Base-by-base conservation (phyloP, 2,329 filamentous ascomycete genomes). In the Pezicula neosporulosa region DNA sequence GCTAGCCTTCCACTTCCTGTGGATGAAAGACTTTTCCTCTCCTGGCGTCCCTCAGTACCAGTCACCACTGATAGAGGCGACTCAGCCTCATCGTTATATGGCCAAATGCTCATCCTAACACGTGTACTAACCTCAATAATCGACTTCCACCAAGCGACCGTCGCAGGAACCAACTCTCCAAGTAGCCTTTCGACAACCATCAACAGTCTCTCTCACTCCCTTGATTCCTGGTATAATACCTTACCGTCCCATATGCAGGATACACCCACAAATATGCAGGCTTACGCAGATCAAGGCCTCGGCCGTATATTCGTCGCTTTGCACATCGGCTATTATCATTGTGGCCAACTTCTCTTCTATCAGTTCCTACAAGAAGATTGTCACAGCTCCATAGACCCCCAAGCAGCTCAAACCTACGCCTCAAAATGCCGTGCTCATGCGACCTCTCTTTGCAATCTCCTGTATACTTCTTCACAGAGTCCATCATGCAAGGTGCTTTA, bases 251-350 rank as follows among this genome's bases (percentile, higher is more conserved):
- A 63, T 37, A 66, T 75, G 44, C 64, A 61, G 24, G 68, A 75
- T 48, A 73, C 66, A 0, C 63, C 62, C 1, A 64, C 63, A 21
- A 77, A 76, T 49, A 60, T 77, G 3, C 56, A 63, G 3, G 56
- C 57, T 6, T 72, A 70, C 47, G 60, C 68, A n/a, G 55, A 60
- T 0, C 60, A 69, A 28, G 71, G 72, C 2, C 65, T 75, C 3
- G 74, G 74, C 3, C 64, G 70, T 5, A 65, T 70, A 18, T 77
- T 75, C 48, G 68, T 72, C 2, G 72, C 72, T 1, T 64, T 77
- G 1, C 71, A 77, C 53, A 60, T 77, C 2, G 72, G 73, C 3
- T 76, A 75, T 52, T 71, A 77, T 46, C 69, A 77, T 56, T 76
- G 72, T 53, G 66, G 68, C 4, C 70, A 74, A 47, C 63, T 77